Base-by-base conservation (phyloP, 2,329 filamentous ascomycete species). In the Botrytis pseudocinerea region DNA sequence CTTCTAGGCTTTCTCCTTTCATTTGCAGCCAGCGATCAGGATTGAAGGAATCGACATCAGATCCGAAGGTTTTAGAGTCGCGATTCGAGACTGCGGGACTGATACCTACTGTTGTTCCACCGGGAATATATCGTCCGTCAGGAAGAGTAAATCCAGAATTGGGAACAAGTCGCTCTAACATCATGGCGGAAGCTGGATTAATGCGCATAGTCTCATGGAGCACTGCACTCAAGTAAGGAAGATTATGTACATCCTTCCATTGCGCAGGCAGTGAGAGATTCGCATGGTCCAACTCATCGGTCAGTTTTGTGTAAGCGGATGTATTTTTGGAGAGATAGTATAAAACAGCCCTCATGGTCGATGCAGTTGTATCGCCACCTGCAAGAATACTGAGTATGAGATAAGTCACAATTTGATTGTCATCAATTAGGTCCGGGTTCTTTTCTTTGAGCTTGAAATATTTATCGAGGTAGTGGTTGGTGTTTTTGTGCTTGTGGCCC, bases 31-130 rank as follows among this genome's bases (percentile, higher is more conserved):
- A 89, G 4, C 87, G 83, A 64, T 89, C 88, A 0, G 90, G 89
- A 38, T 88, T 86, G 83, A 92, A 92, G 25, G 86, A 82, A 22
- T 83, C 81, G 0, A 89, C 88, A 75, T 91, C 88, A 0, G 83
- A 78, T 2, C 90, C 90, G 89, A 89, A 92, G 8, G 90, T 81
- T 4, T 85, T 82, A 38, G 82, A 83, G 71, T 83, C 85, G 0
- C 84, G 85, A 80, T 92, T 91, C 1, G 82, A 77, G 4, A 85
- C 81, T 72, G 81, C 84, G 0, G 83, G 81, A 62, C 83, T 85
- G 71, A 85, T 82, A 6, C 83, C 83, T 0, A 85, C 81, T 76
- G 87, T 83, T 7, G 87, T 86, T 79, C 85, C 85, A 0, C 87
- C 85, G 2, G 83, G 79, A 42, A 92, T 81, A 61, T 88, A 82